phyloP scores from a whole-genome alignment of 2,329 filamentous ascomycete genomes.

The Epichloe gansuensis region DNA sequence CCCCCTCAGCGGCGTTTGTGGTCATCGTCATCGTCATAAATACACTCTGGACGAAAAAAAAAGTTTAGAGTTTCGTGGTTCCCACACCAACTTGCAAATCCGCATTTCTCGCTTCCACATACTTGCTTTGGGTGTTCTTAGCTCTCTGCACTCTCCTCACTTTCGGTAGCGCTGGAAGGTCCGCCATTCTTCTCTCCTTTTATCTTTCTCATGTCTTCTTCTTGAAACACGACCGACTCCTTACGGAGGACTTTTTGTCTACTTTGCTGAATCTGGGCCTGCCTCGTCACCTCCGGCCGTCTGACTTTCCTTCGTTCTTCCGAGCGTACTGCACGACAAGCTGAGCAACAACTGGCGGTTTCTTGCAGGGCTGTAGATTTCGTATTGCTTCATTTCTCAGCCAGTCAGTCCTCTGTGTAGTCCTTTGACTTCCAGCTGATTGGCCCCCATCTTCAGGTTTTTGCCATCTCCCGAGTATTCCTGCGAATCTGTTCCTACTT shows the following conservation, averaged over 20 bases:
- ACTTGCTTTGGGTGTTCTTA: background rate
- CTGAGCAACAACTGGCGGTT: background rate
- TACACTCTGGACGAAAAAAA: background rate
- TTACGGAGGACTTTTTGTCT: background rate
- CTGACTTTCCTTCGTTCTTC: background rate
- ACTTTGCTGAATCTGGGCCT: background rate
- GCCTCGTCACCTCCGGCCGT: background rate
- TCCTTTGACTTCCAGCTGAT: background rate
- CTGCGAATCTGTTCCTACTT: background rate
- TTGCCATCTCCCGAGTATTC: background rate
- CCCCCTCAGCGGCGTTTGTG: background rate
- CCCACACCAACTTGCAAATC: background rate
- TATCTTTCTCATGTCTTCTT: background rate
- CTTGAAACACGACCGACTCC: background rate
- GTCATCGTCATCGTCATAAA: background rate
- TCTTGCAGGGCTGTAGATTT: background rate
- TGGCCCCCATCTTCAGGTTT: background rate
- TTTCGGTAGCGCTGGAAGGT: background rate
- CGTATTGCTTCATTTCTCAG: background rate
- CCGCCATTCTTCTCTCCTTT: background rate
- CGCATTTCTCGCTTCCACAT: background rate
- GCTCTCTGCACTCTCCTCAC: background rate
- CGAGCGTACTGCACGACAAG: background rate
- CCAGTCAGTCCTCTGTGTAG: background rate
- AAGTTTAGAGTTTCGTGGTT: background rate